Base-by-base conservation (phyloP, 805 yeast genomes). In the Naumovozyma castellii region DNA sequence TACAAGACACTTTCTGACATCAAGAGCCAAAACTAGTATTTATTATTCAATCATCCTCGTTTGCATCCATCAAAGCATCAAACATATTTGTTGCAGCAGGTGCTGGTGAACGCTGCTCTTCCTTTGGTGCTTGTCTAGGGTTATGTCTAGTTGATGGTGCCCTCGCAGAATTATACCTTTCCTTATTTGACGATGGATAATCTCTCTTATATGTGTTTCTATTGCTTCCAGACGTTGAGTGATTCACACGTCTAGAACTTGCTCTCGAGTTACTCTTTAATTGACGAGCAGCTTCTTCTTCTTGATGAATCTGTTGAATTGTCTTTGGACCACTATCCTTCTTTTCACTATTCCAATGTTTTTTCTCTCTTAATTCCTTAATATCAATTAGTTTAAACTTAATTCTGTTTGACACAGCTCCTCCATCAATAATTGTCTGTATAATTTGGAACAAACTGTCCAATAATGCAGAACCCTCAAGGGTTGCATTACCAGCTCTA, bases 261-360 rank as follows among this genome's bases (percentile, higher is more conserved):
- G 62, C 56, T 46, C 61, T 57, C 2, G 62, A 57, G 35, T 50
- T 61, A 22, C 27, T 62, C 64, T 71, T 68, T 56, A 71, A 68
- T 42, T 66, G 62, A 49, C 70, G 67, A 49, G 82, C 75, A 62
- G 72, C 67, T 56, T 74, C 72, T 50, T 87, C 95, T 54, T 86
- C 97, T 46, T 76, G 79, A 61, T 90, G 97, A 54, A 92, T 85
- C 64, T 88, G 87, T 40, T 78, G 72, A 52, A 92, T 80, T 14
- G 96, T 88, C 72, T 87, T 88, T 58, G 97, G 97, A 37, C 97
- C 97, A 56, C 77, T 75, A 47, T 80, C 84, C 36, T 66, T 63
- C 54, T 76, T 75, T 48, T 69, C 68, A 41, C 76, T 73, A 39
- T 60, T 61, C 97, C 97, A 92, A 39, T 52, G 43, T 49, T 69